Evolutionary conservation across 768 basidiomycete genomes (phyloP).

Genomic region (Mycena albidolilacea): DNA sequence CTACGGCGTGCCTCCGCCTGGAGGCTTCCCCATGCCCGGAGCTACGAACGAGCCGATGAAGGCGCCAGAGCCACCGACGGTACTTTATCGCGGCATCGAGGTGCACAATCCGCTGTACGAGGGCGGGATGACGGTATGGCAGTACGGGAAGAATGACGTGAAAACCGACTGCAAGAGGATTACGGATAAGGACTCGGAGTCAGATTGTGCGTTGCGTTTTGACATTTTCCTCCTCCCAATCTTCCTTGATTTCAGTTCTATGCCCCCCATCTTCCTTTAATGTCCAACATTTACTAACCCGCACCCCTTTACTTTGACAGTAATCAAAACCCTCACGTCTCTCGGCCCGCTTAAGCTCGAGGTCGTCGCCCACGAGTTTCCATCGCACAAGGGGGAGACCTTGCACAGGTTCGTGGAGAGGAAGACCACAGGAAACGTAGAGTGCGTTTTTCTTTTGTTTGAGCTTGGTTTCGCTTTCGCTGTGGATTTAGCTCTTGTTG

Average conservation of each 20-base stretch:
- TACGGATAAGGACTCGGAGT: neutral
- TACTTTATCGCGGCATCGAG: neutral
- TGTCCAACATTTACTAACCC: too few relatives aligned
- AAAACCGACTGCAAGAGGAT: constrained; percentile 1
- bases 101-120: neutral
- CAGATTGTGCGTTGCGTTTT: neutral
- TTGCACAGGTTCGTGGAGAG: constrained; percentile 49
- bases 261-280: too few relatives aligned
- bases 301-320: constrained; percentile 36
- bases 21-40: neutral
- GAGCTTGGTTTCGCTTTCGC: too few relatives aligned
- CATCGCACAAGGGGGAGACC: constrained; percentile 47
- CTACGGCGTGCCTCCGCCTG: neutral
- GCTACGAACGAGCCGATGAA: neutral
- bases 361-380: constrained; percentile 52
- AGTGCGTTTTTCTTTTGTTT: constrained; percentile 43
- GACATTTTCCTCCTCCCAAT: too few relatives aligned
- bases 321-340: constrained; percentile 47
- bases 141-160: neutral
- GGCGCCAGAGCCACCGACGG: constrained; percentile 1
- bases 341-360: constrained; percentile 56
- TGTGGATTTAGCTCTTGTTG: too few relatives aligned
- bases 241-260: too few relatives aligned
- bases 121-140: neutral
- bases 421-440: constrained; percentile 49